Conservation (phyloP, 306 rosid species). For the Adenanthera pavonina region DNA sequence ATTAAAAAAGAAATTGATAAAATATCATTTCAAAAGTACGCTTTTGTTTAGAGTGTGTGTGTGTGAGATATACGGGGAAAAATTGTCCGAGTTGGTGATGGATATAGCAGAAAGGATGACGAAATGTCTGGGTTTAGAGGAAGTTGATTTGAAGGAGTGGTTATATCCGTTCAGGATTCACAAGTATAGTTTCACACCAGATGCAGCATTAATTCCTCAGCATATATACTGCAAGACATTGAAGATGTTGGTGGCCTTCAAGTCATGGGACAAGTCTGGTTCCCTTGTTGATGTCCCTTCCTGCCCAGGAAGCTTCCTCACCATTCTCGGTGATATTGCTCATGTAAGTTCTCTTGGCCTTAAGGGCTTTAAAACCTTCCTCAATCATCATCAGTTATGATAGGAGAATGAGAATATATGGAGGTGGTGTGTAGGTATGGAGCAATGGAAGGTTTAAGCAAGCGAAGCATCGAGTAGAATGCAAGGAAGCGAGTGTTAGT, state of each 20-base stretch:
- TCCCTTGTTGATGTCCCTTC: neutral
- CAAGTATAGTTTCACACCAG: slow-evolving; percentile 62
- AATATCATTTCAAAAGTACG: too few relatives aligned
- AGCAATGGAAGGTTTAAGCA: slow-evolving; percentile 3
- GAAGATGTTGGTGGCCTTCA: slow-evolving; percentile 26
- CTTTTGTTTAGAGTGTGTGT: too few relatives aligned
- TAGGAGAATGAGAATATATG: too few relatives aligned
- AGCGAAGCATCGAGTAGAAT: slow-evolving; percentile 1
- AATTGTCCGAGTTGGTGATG: slow-evolving; percentile 5
- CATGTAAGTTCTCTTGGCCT: neutral
- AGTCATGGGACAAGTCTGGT: neutral
- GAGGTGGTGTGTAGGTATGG: neutral
- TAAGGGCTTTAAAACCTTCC: neutral
- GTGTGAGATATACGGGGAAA: too few relatives aligned
- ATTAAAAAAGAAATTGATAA: too few relatives aligned
- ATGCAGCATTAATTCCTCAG: slow-evolving; percentile 57
- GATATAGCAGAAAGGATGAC: slow-evolving; percentile 54
- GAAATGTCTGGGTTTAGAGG: slow-evolving; percentile 48
- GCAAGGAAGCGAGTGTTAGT: neutral
- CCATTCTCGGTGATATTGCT: neutral
- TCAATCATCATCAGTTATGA: neutral
- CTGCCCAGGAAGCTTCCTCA: neutral
- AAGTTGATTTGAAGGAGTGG: slow-evolving; percentile 52
- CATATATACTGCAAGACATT: slow-evolving; percentile 54
- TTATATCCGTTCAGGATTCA: slow-evolving; percentile 60